Evolutionary conservation across 371 early-diverging fungal genomes (phyloP).

Genomic region (Nosema muscidifuracis): DNA sequence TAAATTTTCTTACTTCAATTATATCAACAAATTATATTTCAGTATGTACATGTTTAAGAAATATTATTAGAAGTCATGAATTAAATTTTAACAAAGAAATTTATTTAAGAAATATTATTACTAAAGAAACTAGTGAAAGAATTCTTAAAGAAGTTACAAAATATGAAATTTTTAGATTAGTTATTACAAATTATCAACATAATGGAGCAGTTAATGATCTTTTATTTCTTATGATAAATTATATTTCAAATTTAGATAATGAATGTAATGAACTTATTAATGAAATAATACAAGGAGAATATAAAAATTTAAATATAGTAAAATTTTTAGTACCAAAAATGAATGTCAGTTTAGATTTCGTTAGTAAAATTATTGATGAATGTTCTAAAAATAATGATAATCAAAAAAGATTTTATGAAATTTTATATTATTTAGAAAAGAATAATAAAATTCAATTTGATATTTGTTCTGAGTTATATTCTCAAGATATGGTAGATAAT

Average conservation of each 20-base stretch:
- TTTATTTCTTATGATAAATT: not conserved
- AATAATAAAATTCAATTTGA: slow-evolving; percentile 21
- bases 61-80: slow-evolving; percentile 19
- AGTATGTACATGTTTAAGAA: slow-evolving; percentile 10
- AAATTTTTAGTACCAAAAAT: slow-evolving; percentile 11
- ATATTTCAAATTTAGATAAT: slow-evolving; percentile 10
- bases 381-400: not conserved
- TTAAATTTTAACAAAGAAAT: slow-evolving; percentile 7
- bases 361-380: slow-evolving; percentile 20
- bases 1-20: not conserved
- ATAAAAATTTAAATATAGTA: not conserved
- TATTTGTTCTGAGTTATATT: slow-evolving; percentile 11
- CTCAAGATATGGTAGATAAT: not conserved
- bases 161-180: not conserved
- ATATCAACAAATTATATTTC: not conserved
- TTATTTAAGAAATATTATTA: slow-evolving; percentile 11
- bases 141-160: not conserved
- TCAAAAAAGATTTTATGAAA: slow-evolving; percentile 24
- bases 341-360: slow-evolving; percentile 8
- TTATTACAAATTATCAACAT: slow-evolving; percentile 5
- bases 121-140: not conserved
- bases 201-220: not conserved
- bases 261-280: not conserved
- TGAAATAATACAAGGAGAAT: not conserved
- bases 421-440: slow-evolving; percentile 23